Percentiles rank a stretch among this genome's conserved stretches.
These are phyloP conservation scores for Xylogone sp. DNA, from an alignment of 2,329 filamentous ascomycete genomes.

Conservation along the genomic window DNA sequence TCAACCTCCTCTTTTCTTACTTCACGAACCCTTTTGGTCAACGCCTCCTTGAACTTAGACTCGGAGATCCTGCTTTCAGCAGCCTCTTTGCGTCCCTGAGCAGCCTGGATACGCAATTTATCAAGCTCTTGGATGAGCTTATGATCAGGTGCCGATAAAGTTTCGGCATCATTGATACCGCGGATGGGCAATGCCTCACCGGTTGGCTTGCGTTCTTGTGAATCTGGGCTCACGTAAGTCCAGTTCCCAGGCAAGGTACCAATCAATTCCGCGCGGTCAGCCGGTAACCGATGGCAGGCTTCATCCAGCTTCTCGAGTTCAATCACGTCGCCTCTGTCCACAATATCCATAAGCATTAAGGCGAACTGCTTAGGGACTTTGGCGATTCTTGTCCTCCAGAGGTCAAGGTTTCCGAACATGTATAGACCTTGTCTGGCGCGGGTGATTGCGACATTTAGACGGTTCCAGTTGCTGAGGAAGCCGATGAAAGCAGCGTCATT, in stretches of 20 bases:
- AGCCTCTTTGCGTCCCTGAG: not conserved
- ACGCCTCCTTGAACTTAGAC: not conserved
- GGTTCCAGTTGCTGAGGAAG: not conserved
- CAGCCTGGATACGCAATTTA: too few species aligned
- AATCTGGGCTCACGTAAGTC: not conserved
- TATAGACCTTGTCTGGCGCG: not conserved
- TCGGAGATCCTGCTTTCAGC: not conserved
- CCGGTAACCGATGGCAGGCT: not conserved
- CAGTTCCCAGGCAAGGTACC: not conserved
- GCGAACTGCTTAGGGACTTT: not conserved
- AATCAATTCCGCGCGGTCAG: not conserved
- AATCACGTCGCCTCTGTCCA: not conserved
- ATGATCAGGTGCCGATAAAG: not conserved
- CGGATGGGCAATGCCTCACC: not conserved
- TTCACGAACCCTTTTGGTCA: not conserved
- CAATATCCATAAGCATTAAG: not conserved
- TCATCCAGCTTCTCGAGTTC: not conserved
- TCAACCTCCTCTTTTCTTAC: not conserved
- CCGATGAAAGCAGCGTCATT: not conserved
- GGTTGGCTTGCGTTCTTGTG: not conserved
- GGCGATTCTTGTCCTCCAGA: not conserved
- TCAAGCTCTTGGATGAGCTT: not conserved
- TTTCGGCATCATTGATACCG: not conserved
- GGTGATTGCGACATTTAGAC: not conserved
- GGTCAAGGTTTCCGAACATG: not conserved